Base-by-base conservation (phyloP, 2,329 filamentous ascomycete species). In the Epichloe gansuensis region DNA sequence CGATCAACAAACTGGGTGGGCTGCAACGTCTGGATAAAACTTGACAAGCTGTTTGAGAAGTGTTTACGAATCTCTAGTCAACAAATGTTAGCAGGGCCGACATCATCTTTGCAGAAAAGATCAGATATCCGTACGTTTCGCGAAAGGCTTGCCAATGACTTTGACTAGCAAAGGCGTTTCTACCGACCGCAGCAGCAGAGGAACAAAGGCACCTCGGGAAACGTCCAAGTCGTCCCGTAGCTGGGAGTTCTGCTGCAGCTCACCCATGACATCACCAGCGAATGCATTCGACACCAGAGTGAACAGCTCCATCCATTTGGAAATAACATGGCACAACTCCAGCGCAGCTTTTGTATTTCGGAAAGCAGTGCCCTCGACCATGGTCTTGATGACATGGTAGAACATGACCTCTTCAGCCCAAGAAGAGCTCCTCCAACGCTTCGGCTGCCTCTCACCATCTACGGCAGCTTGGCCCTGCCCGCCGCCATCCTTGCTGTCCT, bases 301-400 rank as follows among this genome's bases (percentile, higher is more conserved):
- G 57, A 82, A 81, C 17, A 82, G 63, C 1, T 71, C 62, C 75
- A 83, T 82, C 79, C 81, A 85, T 57, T 71, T 71, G 21, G 75
- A 75, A 52, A 80, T 72, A 44, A 75, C 65, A 51, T 67, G 67
- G 25, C 75, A 71, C 39, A 81, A 64, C 21, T 75, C 69, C 8
- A 81, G 59, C 0, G 75, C 77, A n/a, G 77, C 73, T 31, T 71
- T 64, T 15, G 67, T 61, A 25, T 69, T 70, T 53, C 64, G 68
- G 47, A 81, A 76, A 1, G 72, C 74, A 1, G 63, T 67, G 0
- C 75, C 78, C 47, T 78, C 71, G 1, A 75, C 85, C 49, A 97
- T 90, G 0, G 85, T 86, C 69, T 94, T 95, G 2, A 89, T 88
- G 49, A 98, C 89, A 3, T 91, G 83, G 67, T 95, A 94, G 63